Evolutionary conservation across 2,329 filamentous ascomycete genomes (phyloP).

Genomic region (Cladosporium sp.): DNA sequence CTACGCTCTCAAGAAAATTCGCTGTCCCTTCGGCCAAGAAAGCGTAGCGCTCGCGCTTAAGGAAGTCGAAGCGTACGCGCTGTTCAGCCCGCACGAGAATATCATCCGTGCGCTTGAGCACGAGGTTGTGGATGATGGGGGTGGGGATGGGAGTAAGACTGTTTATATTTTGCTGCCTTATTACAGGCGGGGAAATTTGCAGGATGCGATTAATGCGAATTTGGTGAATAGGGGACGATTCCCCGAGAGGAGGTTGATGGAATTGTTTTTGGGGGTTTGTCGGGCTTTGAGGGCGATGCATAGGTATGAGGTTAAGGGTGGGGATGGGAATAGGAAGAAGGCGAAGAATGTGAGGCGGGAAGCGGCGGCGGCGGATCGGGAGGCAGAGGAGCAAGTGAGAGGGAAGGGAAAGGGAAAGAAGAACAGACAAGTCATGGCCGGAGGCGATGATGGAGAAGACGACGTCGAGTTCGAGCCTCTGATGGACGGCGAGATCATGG

Average conservation of each 20-base stretch:
- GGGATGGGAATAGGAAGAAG: conserved; percentile 38
- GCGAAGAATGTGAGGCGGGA: conserved; percentile 54
- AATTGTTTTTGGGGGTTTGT: conserved; percentile 88
- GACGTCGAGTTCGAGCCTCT: conserved; percentile 80
- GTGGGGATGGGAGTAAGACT: conserved; percentile 73
- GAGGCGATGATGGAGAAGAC: conserved; percentile 56
- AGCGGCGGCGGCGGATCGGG: conserved; percentile 55
- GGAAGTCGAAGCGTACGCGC: conserved; percentile 93
- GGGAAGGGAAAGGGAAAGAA: conserved; percentile 40
- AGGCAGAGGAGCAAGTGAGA: conserved; percentile 46
- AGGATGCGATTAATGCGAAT: conserved; percentile 98
- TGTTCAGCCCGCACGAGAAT: conserved; percentile 79
- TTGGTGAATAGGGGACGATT: conserved; percentile 91
- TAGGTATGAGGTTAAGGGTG: conserved; percentile 68
- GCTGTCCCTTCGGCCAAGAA: conserved; percentile 96
- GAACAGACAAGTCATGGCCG: conserved; percentile 8
- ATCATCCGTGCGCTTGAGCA: conserved; percentile 88
- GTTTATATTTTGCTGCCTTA: conserved; percentile 97
- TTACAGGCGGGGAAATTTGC: conserved; percentile 90
- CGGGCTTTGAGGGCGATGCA: conserved; percentile 88
- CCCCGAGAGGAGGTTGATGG: conserved; percentile 83
- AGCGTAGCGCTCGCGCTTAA: conserved; percentile 92
- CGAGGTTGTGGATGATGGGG: conserved; percentile 69
- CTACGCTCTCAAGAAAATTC: conserved; percentile 97
- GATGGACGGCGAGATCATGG: conserved; percentile 74